Percentiles rank a stretch among this genome's conserved stretches.
These are phyloP conservation scores for Solanum ahanhuiri DNA, from an alignment of 257 asterid species.

Conservation along the genomic window DNA sequence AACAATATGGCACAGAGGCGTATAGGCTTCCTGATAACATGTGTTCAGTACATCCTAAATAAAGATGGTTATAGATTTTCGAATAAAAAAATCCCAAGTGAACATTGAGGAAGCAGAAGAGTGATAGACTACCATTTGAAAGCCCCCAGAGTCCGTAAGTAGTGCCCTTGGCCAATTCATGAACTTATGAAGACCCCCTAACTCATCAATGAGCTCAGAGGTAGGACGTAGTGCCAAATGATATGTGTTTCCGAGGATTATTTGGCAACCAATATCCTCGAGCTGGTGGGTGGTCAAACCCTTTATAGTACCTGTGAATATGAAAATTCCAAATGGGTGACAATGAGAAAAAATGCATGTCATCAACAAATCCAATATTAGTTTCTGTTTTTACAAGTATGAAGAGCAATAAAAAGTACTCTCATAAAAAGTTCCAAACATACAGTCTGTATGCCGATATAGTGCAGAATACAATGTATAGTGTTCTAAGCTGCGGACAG, in stretches of 20 bases:
- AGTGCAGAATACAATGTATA: not conserved
- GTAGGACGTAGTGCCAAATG: slow-evolving; percentile 97
- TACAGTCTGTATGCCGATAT: not conserved
- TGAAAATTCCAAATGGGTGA: slow-evolving; percentile 5
- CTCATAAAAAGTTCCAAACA: not conserved
- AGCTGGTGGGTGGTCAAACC: slow-evolving; percentile 82
- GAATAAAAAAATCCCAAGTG: not conserved
- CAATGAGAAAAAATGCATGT: not conserved
- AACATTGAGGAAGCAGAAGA: not conserved
- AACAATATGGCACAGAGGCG: not conserved
- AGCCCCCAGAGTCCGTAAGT: slow-evolving; percentile 98
- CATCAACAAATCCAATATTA: not conserved
- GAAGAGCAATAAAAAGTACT: not conserved
- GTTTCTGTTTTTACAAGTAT: not conserved
- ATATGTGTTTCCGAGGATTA: slow-evolving; percentile 93
- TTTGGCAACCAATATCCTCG: slow-evolving; percentile 97
- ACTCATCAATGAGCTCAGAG: slow-evolving; percentile 87
- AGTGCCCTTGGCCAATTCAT: slow-evolving; percentile 97
- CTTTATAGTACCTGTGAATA: slow-evolving; percentile 73
- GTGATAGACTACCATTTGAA: slow-evolving; percentile 72
- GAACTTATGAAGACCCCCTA: slow-evolving; percentile 95
- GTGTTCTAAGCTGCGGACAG: not conserved
- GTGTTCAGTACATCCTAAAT: not conserved
- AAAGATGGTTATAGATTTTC: not conserved
- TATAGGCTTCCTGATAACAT: not conserved